Evolutionary conservation across 352 stramenopile genomes (phyloP), one percentile per base, ranked within the genome.

Genomic region (Phytophthora idaei): DNA sequence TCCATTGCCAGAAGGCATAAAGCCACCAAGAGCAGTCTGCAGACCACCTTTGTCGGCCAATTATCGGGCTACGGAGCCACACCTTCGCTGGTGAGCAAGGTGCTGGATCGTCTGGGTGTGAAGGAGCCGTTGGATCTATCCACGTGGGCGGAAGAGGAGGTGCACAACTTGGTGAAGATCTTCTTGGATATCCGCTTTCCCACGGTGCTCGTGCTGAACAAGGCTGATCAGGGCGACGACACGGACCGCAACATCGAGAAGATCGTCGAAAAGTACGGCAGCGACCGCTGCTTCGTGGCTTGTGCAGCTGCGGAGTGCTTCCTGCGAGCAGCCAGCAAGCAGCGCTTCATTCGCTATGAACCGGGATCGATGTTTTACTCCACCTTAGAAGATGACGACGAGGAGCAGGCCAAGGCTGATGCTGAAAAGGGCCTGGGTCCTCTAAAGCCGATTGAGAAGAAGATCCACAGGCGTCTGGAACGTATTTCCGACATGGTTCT

Each of bases 401-500:
- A 90, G 17, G 49, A 64, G 44, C 69, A 74, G 25, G 64, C 59
- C 10, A 68, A 76, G 47, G 45, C 7, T 21, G 71, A 76, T 29
- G 53, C 57, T 2, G 65, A 72, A 15, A 76, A 73, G 44, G 49
- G 53, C 1, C 37, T 75, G 27, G 67, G 70, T 5, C 73, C 76
- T 14, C 72, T 97, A 36, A 88, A 92, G 57, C 76, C 81, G 5
- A 69, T 90, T 7, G 80, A 95, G 29, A 88, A 87, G 42, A 96
- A 95, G 57, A 90, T 96, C 42, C 49, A 67, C 37, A 90, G 85
- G 66, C 85, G 90, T 7, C 70, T 97, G 11, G 87, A 95, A 48
- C 86, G 89, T 55, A 94, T 96, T 57, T 92, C 86, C 0, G 90
- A 97, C 61, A 95, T 97, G 87, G 90, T 97, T 57, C 72, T 97